phyloP scores from a whole-genome alignment of 305 asterid species.

The Fraxinus floribunda region DNA sequence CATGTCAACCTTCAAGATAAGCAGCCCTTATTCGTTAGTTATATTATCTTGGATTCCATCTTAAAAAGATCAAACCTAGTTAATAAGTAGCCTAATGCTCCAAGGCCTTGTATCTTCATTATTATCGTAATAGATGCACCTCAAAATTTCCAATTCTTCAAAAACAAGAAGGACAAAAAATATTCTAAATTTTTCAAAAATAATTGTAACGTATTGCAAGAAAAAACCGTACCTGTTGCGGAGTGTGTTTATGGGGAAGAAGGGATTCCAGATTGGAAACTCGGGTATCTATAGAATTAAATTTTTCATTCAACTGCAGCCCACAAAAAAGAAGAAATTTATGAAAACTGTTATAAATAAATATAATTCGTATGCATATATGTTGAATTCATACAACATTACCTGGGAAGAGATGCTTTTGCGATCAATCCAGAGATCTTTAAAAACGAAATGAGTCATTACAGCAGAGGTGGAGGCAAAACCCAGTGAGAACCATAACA shows the following conservation, averaged over 20 bases:
- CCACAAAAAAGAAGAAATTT: neutral
- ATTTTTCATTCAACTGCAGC: constrained; percentile 39
- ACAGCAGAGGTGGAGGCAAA: constrained; percentile 51
- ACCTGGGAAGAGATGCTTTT: constrained; percentile 50
- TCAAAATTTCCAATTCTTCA: neutral
- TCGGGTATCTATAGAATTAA: constrained; percentile 38
- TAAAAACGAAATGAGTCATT: constrained; percentile 47
- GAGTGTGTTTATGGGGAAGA: constrained; percentile 26
- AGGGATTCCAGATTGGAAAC: constrained; percentile 46
- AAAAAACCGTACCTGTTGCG: constrained; percentile 33
- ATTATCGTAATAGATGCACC: neutral
- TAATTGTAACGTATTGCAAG: neutral
- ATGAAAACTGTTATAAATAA: neutral
- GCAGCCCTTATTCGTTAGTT: neutral
- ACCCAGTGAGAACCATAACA: constrained; percentile 57
- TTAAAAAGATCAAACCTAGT: neutral
- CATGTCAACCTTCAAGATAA: neutral
- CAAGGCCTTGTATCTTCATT: neutral
- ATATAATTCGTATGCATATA: neutral
- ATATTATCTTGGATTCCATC: neutral
- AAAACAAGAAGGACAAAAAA: neutral
- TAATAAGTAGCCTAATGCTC: neutral
- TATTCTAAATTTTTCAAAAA: neutral
- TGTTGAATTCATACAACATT: neutral
- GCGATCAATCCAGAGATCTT: constrained; percentile 56